phyloP scores from a whole-genome alignment of 2,329 filamentous ascomycete species.

The Reticulascus tulasneorum region DNA sequence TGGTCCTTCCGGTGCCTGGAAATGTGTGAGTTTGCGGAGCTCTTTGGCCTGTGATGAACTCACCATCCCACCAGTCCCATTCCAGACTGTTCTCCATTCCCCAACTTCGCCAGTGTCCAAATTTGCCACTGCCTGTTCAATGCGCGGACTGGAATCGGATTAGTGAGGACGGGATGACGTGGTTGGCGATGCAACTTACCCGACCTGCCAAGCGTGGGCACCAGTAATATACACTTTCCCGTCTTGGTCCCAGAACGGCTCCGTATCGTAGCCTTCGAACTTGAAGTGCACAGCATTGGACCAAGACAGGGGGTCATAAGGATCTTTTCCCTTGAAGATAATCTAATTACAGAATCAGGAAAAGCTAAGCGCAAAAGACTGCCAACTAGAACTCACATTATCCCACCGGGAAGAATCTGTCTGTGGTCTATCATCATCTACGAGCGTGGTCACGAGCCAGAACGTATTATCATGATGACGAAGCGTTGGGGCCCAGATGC shows the following conservation, averaged over 20 bases:
- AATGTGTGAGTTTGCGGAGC: neutral
- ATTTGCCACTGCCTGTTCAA: conserved; percentile 34
- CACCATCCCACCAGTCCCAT: conserved; percentile 7
- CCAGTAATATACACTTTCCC: conserved; percentile 45
- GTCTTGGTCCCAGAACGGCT: conserved; percentile 55
- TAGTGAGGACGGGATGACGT: conserved; percentile 31
- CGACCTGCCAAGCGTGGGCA: conserved; percentile 25
- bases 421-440: conserved; percentile 3
- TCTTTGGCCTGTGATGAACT: neutral
- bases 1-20: conserved; percentile 39
- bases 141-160: conserved; percentile 39
- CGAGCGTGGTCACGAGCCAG: conserved; percentile 17
- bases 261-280: conserved; percentile 23
- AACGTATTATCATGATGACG: conserved; percentile 38
- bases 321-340: conserved; percentile 12
- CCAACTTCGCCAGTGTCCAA: conserved; percentile 16
- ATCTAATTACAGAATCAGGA: neutral
- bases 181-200: conserved; percentile 30
- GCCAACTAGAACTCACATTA: conserved; percentile 1
- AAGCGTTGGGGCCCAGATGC: conserved; percentile 45
- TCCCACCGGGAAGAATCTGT: conserved; percentile 4
- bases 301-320: conserved; percentile 18
- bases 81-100: conserved; percentile 5
- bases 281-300: conserved; percentile 20
- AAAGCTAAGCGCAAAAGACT: conserved; percentile 31